phyloP scores from a whole-genome alignment of 169 alveolate genomes.

The Eimeria zaria region DNA sequence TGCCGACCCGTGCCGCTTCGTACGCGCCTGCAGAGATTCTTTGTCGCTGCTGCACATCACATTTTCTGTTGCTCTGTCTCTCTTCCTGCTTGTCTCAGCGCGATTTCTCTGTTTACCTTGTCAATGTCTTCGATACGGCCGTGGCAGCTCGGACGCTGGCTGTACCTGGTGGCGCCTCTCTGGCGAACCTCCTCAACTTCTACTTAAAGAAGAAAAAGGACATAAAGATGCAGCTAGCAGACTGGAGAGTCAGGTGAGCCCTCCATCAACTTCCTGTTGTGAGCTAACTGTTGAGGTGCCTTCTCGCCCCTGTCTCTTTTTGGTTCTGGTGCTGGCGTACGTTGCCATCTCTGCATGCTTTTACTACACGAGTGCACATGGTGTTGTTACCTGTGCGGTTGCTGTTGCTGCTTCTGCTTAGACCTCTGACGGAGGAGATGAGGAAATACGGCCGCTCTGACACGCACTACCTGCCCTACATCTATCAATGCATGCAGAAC shows the following conservation, averaged over 20 bases:
- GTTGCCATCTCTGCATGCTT: too few relatives aligned
- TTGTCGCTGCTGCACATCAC: background rate
- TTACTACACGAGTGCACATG: background rate
- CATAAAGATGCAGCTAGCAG: slow-evolving; percentile 95
- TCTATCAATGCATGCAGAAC: slow-evolving; percentile 58
- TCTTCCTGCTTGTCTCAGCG: slow-evolving; percentile 87
- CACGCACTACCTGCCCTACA: slow-evolving; percentile 95
- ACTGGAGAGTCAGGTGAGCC: slow-evolving; percentile 93
- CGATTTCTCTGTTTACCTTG: slow-evolving; percentile 97
- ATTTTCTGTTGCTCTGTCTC: slow-evolving; percentile 1
- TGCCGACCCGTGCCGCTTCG: background rate
- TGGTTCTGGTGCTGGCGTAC: background rate
- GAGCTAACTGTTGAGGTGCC: background rate
- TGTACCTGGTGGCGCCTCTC: slow-evolving; percentile 92
- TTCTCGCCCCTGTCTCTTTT: background rate
- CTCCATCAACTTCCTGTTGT: background rate
- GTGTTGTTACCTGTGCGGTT: background rate
- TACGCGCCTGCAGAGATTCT: background rate
- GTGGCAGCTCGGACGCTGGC: slow-evolving; percentile 94
- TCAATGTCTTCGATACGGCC: slow-evolving; percentile 97
- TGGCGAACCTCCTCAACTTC: slow-evolving; percentile 90
- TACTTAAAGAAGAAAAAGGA: slow-evolving; percentile 94
- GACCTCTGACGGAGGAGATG: slow-evolving; percentile 95
- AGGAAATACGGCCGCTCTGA: slow-evolving; percentile 96
- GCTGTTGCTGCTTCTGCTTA: slow-evolving; percentile 50